These are phyloP conservation scores for Rosa hybrid DNA, from an alignment of 331 rosid species.

Conservation along the genomic window DNA sequence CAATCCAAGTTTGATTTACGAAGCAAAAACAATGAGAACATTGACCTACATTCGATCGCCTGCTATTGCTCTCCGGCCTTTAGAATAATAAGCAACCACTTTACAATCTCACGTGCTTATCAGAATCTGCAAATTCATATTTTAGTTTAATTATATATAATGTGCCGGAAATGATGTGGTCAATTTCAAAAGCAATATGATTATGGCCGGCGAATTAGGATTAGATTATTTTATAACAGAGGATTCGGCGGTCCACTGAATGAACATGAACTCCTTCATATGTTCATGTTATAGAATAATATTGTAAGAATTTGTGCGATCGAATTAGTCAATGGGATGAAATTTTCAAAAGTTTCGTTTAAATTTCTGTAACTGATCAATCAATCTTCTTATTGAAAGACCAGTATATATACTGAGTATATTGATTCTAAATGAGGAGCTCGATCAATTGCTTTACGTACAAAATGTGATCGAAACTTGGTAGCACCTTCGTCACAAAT, in stretches of 20 bases:
- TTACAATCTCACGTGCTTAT: not conserved
- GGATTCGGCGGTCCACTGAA: not conserved
- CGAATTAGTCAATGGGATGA: not conserved
- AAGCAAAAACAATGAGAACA: not conserved
- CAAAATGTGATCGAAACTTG: not conserved
- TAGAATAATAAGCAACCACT: not conserved
- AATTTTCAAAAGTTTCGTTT: not conserved
- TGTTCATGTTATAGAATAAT: no score
- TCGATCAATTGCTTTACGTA: not conserved
- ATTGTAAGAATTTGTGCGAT: not conserved
- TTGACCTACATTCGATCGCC: not conserved
- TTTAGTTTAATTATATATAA: not conserved
- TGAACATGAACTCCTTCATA: no score
- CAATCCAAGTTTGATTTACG: conserved; percentile 16
- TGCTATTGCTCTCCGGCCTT: not conserved
- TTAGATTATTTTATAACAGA: not conserved
- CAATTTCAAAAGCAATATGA: not conserved
- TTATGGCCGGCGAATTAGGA: not conserved
- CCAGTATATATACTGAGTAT: not conserved
- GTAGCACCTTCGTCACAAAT: not conserved
- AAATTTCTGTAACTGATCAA: not conserved
- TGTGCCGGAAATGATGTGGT: not conserved
- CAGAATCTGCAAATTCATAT: not conserved
- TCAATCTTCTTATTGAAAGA: not conserved
- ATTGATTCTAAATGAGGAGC: not conserved